phyloP scores from a whole-genome alignment of 805 yeast genomes.

The Metschnikowia aberdeeniae region DNA sequence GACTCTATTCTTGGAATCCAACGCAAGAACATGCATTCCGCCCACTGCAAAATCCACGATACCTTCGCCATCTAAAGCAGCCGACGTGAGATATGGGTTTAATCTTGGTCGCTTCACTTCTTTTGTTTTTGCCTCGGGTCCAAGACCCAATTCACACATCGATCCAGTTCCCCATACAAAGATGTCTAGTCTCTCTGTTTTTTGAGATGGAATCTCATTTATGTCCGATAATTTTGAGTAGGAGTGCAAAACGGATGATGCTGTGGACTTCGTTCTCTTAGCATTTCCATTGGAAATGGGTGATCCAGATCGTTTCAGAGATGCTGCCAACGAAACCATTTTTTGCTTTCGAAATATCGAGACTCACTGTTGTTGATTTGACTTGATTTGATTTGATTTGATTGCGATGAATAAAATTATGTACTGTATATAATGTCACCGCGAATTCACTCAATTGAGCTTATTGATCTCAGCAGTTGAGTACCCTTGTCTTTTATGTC shows the following conservation, averaged over 20 bases:
- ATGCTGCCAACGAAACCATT: conserved; percentile 44
- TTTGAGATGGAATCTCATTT: conserved; percentile 37
- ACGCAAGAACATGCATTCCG: conserved; percentile 89
- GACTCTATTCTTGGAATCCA: conserved; percentile 69
- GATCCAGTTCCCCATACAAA: conserved; percentile 97
- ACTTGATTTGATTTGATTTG: neutral
- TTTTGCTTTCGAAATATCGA: neutral
- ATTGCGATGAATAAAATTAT: neutral
- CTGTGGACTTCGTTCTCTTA: conserved; percentile 26
- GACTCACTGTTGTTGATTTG: neutral
- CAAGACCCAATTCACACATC: conserved; percentile 97
- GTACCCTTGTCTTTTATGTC: conserved; percentile 38
- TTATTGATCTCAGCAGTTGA: conserved; percentile 30
- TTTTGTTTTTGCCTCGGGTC: conserved; percentile 85
- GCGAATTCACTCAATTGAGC: conserved; percentile 21
- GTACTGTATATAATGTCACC: neutral
- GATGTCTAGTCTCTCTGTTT: conserved; percentile 57
- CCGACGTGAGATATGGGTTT: conserved; percentile 66
- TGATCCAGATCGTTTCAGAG: conserved; percentile 25
- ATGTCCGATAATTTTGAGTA: conserved; percentile 45
- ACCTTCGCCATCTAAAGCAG: conserved; percentile 46
- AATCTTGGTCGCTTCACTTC: conserved; percentile 95
- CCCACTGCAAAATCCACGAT: conserved; percentile 90
- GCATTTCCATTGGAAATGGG: conserved; percentile 18
- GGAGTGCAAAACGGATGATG: conserved; percentile 46